Evolutionary conservation across 805 yeast genomes (phyloP), one percentile per base, ranked within the genome.

Genomic region (Candida incommunis): DNA sequence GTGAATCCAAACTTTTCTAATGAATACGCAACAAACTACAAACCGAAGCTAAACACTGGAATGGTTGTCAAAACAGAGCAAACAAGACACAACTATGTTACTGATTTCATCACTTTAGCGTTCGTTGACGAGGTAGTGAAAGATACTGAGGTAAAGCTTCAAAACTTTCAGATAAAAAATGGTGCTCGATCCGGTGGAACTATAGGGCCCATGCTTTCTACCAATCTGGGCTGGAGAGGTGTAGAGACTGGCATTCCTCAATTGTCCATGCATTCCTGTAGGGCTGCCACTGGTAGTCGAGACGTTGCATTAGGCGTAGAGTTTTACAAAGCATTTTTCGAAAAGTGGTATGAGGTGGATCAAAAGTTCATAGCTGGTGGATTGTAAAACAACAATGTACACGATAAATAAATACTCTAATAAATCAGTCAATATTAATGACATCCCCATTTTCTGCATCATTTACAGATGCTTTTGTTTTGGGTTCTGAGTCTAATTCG

Each of bases 121-220:
- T 62, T 90, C 45, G 54, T 90, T 43, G 81, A 86, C 58, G 71
- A 77, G 50, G 63, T 82, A 43, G 96, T 94, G 2, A 72, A 77
- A 42, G 54, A 56, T 23, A 79, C 77, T 3, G 64, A 74, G 53
- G 80, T 83, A n/a, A 96, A 96, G 16, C 64, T 90, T 50, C 98
- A 90, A 63, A 63, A 87, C 46, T 86, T 90, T 66, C 96, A 88
- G n/a, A 94, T 82, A 23, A 75, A 90, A 46, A 92, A 90, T 61
- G 95, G 83, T 58, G 78, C 94, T 2, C 85, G 96, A 2, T 90
- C 97, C 64, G 98, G 98, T 2, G 81, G 94, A 1, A 90, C 98
- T 1, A 90, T 90, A 56, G 98, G 97, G 1, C 97, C 97, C 20
- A 83, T 88, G 62, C 67, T 90, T 47, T 81, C 95, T 27, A 80